Evolutionary conservation across 768 basidiomycete genomes (phyloP).

Genomic region (Psilocybe cyanescens): DNA sequence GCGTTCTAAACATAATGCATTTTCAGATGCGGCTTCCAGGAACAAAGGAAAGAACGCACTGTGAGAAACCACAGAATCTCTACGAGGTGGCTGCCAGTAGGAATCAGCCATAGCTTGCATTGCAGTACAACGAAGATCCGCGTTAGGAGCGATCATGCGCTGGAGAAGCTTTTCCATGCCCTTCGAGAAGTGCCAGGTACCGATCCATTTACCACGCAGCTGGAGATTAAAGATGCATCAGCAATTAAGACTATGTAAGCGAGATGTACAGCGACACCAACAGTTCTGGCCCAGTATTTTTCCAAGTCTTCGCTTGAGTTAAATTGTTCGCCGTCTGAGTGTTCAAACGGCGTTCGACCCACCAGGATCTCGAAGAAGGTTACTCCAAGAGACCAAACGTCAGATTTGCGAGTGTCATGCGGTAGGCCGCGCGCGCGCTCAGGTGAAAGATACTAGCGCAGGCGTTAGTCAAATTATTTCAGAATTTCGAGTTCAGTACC

Average conservation of each 20-base stretch:
- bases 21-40: background rate
- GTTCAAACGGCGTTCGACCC: conserved; percentile 91
- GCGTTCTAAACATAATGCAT: conserved; percentile 37
- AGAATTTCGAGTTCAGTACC: conserved; percentile 37
- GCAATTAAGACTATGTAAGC: background rate
- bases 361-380: conserved; percentile 95
- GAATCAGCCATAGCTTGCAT: conserved; percentile 64
- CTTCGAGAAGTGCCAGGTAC: conserved; percentile 72
- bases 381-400: conserved; percentile 83
- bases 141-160: conserved; percentile 83
- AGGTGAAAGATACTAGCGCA: conserved; percentile 81
- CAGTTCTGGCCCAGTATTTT: conserved; percentile 86
- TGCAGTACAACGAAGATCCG: conserved; percentile 78
- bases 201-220: conserved; percentile 87
- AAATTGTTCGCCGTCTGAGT: conserved; percentile 79
- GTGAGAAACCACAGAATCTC: conserved; percentile 36
- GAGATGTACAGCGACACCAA: conserved; percentile 31
- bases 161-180: conserved; percentile 67
- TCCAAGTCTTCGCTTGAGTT: conserved; percentile 80
- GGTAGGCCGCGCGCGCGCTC: conserved; percentile 86
- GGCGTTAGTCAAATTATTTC: background rate
- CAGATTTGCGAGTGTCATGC: conserved; percentile 94
- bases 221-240: conserved; percentile 24
- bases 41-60: conserved; percentile 30
- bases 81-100: conserved; percentile 56